A percentile compares a stretch with the other conserved stretches of the same genome.
Conservation (phyloP, 1,284 basidiomycete species). For the Hypsizygus ulmarius region DNA sequence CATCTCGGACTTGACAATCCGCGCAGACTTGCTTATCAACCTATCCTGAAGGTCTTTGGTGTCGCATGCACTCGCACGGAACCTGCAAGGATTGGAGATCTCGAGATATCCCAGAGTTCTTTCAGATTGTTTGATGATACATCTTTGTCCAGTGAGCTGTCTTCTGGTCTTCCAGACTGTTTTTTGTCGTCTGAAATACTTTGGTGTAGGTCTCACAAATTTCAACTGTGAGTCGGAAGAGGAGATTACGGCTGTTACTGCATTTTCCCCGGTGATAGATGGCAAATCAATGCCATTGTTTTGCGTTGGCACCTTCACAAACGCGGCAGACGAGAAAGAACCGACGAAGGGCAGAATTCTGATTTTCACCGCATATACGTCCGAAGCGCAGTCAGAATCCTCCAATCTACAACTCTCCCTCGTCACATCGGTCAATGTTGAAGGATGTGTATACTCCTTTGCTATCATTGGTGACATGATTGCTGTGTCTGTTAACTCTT, state of each 20-base stretch:
- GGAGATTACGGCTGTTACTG: constrained; percentile 56
- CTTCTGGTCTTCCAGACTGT: background rate
- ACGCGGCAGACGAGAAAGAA: constrained; percentile 50
- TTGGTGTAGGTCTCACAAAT: constrained; percentile 55
- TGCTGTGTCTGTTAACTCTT: constrained; percentile 71
- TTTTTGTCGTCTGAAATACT: too few species aligned
- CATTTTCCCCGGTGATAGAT: constrained; percentile 33
- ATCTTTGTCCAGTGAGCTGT: constrained; percentile 59
- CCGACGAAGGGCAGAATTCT: constrained; percentile 59
- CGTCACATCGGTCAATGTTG: constrained; percentile 39
- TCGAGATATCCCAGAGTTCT: constrained; percentile 47
- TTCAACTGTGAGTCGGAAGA: constrained; percentile 54
- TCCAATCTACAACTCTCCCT: constrained; percentile 36
- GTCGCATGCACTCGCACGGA: constrained; percentile 55
- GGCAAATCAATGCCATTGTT: constrained; percentile 43
- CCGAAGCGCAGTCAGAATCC: constrained; percentile 23
- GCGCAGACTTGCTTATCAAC: constrained; percentile 57
- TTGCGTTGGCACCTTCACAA: constrained; percentile 59
- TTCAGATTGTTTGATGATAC: constrained; percentile 69
- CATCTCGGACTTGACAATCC: constrained; percentile 69
- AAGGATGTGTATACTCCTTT: constrained; percentile 65
- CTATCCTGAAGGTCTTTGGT: constrained; percentile 55
- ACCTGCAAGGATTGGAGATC: constrained; percentile 55
- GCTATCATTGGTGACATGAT: constrained; percentile 46
- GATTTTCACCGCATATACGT: constrained; percentile 40